Conservation (phyloP, 2,329 filamentous ascomycete species). For the Periconia sp. region DNA sequence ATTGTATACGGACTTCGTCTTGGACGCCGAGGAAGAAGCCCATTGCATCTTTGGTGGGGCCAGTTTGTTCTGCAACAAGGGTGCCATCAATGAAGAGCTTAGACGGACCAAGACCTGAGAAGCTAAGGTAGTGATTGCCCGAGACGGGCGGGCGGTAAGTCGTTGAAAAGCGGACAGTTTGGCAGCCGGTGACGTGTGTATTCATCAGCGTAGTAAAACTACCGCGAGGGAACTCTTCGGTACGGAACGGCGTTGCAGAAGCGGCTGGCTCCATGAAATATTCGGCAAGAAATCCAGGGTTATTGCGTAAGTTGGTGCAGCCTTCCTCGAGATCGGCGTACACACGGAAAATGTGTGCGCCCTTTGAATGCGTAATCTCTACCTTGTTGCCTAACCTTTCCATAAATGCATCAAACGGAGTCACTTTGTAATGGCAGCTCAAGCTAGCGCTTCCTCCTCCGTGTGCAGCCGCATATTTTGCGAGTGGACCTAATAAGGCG, state of each 20-base stretch:
- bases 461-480: slow-evolving; percentile 43
- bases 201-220: slow-evolving; percentile 23
- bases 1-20: slow-evolving; percentile 19
- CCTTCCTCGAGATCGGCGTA: slow-evolving; percentile 17
- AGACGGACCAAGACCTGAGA: slow-evolving; percentile 20
- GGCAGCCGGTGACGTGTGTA: slow-evolving; percentile 11
- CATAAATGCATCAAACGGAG: slow-evolving; percentile 15
- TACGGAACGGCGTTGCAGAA: slow-evolving; percentile 11
- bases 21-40: slow-evolving; percentile 23
- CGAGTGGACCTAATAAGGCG: slow-evolving; percentile 64
- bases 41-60: slow-evolving; percentile 18
- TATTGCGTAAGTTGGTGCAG: slow-evolving; percentile 11
- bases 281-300: slow-evolving; percentile 19
- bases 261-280: slow-evolving; percentile 10
- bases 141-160: slow-evolving; percentile 14
- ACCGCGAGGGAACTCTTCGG: slow-evolving; percentile 19
- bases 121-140: slow-evolving; percentile 21
- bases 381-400: slow-evolving; percentile 10
- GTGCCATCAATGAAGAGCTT: slow-evolving; percentile 20
- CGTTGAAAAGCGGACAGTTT: slow-evolving; percentile 17
- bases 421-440: slow-evolving; percentile 20
- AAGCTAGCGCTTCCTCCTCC: slow-evolving; percentile 19
- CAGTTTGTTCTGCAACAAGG: slow-evolving; percentile 10
- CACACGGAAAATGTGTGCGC: slow-evolving; percentile 21
- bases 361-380: slow-evolving; percentile 18